A percentile compares a stretch with the other conserved stretches of the same genome.
Conservation (phyloP, 768 basidiomycete species). For the Agaricus blazei region DNA sequence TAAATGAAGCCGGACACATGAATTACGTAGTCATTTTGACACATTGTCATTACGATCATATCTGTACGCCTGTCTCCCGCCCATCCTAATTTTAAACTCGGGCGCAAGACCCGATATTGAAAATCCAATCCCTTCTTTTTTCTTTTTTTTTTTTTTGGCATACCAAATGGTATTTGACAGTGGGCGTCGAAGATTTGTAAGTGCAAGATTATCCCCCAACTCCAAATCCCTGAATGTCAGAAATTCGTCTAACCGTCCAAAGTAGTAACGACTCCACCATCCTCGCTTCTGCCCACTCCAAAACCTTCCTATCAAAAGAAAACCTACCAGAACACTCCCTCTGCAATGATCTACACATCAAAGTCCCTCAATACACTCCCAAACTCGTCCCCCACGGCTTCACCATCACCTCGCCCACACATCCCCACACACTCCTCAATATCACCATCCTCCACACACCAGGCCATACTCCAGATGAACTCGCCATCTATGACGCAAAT, state of each 20-base stretch:
- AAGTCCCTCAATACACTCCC: conserved; percentile 40
- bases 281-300: conserved; percentile 42
- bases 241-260: background rate
- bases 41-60: conserved; percentile 58
- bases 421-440: conserved; percentile 22
- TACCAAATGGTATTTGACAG: conserved; percentile 18
- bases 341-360: conserved; percentile 35
- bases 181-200: conserved; percentile 47
- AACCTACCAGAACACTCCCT: conserved; percentile 41
- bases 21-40: conserved; percentile 44
- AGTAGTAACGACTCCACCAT: conserved; percentile 37
- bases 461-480: conserved; percentile 54
- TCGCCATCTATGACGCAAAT: conserved; percentile 45
- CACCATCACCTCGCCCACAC: conserved; percentile 21
- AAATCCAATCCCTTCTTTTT: no score
- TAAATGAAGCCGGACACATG: conserved; percentile 38
- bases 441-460: conserved; percentile 49
- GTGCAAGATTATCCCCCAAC: background rate
- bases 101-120: background rate
- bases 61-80: conserved; percentile 30
- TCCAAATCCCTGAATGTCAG: background rate
- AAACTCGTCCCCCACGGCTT: conserved; percentile 39
- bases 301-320: conserved; percentile 34
- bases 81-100: background rate
- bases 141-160: background rate